Evolutionary conservation across 2,329 filamentous ascomycete genomes (phyloP).

Genomic region (Didymella pomorum): DNA sequence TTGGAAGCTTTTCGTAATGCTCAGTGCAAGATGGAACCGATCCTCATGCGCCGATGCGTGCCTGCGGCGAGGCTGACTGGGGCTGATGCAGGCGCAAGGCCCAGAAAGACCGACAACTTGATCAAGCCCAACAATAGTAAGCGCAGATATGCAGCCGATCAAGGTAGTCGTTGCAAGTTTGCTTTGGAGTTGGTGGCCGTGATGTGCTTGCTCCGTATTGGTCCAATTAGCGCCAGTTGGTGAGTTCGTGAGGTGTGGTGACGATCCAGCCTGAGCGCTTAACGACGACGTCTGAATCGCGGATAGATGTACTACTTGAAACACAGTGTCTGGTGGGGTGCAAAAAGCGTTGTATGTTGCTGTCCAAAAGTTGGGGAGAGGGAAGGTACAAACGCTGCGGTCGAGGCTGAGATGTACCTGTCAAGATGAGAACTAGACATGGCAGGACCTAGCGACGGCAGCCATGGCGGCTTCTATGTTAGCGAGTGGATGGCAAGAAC

Average conservation of each 20-base stretch:
- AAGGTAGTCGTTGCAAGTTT: conserved; percentile 20
- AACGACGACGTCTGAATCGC: conserved; percentile 39
- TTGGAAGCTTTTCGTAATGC: conserved; percentile 33
- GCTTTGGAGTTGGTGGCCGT: conserved; percentile 14
- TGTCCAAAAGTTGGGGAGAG: conserved; percentile 30
- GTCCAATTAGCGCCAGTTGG: conserved; percentile 42
- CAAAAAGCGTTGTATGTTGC: conserved; percentile 36
- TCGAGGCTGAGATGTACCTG: conserved; percentile 25
- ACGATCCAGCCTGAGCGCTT: conserved; percentile 45
- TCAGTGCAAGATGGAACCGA: conserved; percentile 43
- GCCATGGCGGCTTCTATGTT: conserved; percentile 36
- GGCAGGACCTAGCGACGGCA: conserved; percentile 33
- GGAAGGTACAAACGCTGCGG: conserved; percentile 18
- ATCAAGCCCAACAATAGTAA: conserved; percentile 25
- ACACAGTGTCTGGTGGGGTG: conserved; percentile 36
- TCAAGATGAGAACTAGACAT: conserved; percentile 25
- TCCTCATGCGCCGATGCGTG: conserved; percentile 30
- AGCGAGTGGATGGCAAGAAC: conserved; percentile 27
- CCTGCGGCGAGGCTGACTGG: conserved; percentile 43
- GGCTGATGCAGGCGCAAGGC: conserved; percentile 31
- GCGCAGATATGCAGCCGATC: conserved; percentile 35
- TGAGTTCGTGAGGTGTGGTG: conserved; percentile 29
- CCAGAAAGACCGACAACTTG: conserved; percentile 13
- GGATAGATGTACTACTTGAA: conserved; percentile 40
- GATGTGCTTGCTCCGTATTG: conserved; percentile 38